Conservation (phyloP, 805 yeast genomes). For the Zygotorulaspora chibaensis region DNA sequence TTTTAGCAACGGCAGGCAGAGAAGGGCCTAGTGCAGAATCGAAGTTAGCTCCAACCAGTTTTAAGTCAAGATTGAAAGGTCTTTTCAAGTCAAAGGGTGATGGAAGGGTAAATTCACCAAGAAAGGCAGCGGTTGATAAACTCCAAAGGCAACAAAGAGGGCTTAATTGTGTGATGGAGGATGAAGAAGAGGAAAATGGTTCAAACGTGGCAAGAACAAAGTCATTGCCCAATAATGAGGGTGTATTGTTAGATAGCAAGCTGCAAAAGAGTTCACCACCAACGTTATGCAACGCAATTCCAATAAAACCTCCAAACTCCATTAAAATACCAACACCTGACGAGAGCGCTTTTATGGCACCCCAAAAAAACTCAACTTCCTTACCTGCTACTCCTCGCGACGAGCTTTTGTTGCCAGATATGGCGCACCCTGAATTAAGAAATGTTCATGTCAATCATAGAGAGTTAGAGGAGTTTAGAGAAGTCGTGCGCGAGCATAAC, state of each 20-base stretch:
- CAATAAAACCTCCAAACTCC: neutral
- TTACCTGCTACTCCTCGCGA: slow-evolving; percentile 10
- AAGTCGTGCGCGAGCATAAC: slow-evolving; percentile 22
- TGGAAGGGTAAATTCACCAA: slow-evolving; percentile 14
- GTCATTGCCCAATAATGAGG: slow-evolving; percentile 6
- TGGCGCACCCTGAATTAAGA: slow-evolving; percentile 1
- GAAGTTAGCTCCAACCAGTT: slow-evolving; percentile 3
- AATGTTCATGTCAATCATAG: slow-evolving; percentile 46
- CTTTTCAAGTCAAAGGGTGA: slow-evolving; percentile 9
- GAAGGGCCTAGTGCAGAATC: slow-evolving; percentile 5
- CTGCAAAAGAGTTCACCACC: neutral
- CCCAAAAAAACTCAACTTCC: neutral
- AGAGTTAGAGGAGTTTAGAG: slow-evolving; percentile 56
- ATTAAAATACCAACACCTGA: neutral
- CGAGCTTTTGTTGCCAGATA: slow-evolving; percentile 1
- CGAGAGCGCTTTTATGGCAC: neutral
- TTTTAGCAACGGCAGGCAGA: slow-evolving; percentile 7
- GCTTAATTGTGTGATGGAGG: slow-evolving; percentile 26
- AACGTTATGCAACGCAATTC: neutral
- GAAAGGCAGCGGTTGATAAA: slow-evolving; percentile 7
- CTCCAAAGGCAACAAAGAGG: slow-evolving; percentile 11
- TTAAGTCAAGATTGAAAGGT: slow-evolving; percentile 10
- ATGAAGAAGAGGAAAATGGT: slow-evolving; percentile 28
- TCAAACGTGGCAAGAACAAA: slow-evolving; percentile 14
- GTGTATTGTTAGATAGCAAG: neutral